Percentiles rank a stretch among this genome's conserved stretches.
These are phyloP conservation scores for Claviceps spartinae DNA, from an alignment of 2,329 filamentous ascomycete genomes.

Conservation along the genomic window DNA sequence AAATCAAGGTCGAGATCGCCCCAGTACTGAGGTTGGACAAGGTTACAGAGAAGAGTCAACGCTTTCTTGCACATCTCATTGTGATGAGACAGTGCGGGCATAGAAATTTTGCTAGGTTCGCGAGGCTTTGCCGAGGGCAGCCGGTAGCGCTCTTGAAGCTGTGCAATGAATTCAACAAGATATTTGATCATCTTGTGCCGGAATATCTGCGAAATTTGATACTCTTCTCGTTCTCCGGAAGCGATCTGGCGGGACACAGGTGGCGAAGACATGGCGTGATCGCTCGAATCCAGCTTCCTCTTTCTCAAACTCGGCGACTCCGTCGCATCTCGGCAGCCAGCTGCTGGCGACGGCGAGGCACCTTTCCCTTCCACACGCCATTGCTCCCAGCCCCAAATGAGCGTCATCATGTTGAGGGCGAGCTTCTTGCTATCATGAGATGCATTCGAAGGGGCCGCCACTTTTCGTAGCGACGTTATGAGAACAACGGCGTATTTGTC, in stretches of 20 bases:
- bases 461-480: slow-evolving; percentile 77
- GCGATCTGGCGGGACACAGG: slow-evolving; percentile 29
- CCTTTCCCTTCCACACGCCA: slow-evolving; percentile 54
- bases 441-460: slow-evolving; percentile 68
- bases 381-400: slow-evolving; percentile 91
- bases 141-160: slow-evolving; percentile 72
- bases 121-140: slow-evolving; percentile 57
- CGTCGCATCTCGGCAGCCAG: slow-evolving; percentile 28
- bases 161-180: slow-evolving; percentile 86
- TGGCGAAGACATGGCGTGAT: slow-evolving; percentile 38
- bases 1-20: slow-evolving; percentile 82
- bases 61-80: slow-evolving; percentile 79
- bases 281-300: slow-evolving; percentile 55
- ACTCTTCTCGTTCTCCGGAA: slow-evolving; percentile 45
- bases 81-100: slow-evolving; percentile 38
- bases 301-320: slow-evolving; percentile 65
- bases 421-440: slow-evolving; percentile 88
- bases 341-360: slow-evolving; percentile 13
- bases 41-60: slow-evolving; percentile 65
- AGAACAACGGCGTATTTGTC: slow-evolving; percentile 86
- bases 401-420: slow-evolving; percentile 75
- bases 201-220: slow-evolving; percentile 51
- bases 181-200: slow-evolving; percentile 84
- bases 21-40: slow-evolving; percentile 83
- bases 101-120: slow-evolving; percentile 32